These are phyloP conservation scores for Trichoderma semiorbis DNA, from an alignment of 2,329 filamentous ascomycete genomes.

Conservation along the genomic window DNA sequence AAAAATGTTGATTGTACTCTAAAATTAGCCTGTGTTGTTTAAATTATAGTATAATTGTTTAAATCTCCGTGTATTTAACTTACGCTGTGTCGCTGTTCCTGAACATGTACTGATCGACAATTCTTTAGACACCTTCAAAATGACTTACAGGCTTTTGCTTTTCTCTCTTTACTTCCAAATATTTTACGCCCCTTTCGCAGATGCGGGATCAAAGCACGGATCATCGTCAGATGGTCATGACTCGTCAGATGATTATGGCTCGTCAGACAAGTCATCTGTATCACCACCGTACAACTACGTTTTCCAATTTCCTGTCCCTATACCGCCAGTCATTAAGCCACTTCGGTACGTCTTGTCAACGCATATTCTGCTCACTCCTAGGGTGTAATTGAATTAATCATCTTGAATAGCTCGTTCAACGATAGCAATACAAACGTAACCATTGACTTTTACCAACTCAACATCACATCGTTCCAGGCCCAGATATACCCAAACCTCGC, in stretches of 20 bases:
- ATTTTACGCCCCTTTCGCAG: not conserved
- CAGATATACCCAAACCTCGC: not conserved
- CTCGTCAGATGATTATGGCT: not conserved
- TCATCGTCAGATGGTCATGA: not conserved
- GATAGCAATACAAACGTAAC: not conserved
- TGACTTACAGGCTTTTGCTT: not conserved
- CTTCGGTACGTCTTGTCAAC: not conserved
- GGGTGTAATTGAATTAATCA: not conserved
- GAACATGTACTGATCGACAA: not conserved
- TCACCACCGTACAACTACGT: not conserved
- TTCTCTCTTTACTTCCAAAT: not conserved
- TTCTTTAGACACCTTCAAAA: not conserved
- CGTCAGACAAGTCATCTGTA: not conserved
- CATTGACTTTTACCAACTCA: not conserved
- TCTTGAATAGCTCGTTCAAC: not conserved
- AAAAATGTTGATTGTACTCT: not conserved
- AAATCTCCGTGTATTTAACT: not conserved
- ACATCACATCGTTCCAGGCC: not conserved
- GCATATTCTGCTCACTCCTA: not conserved
- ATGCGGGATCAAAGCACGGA: not conserved
- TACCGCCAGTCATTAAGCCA: not conserved
- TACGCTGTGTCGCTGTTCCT: not conserved
- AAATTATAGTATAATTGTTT: not conserved
- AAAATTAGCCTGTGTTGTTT: not conserved
- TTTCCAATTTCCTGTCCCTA: not conserved